Evolutionary conservation across 1,284 basidiomycete species (phyloP).

Genomic region (Cutaneotrichosporon dermatis): DNA sequence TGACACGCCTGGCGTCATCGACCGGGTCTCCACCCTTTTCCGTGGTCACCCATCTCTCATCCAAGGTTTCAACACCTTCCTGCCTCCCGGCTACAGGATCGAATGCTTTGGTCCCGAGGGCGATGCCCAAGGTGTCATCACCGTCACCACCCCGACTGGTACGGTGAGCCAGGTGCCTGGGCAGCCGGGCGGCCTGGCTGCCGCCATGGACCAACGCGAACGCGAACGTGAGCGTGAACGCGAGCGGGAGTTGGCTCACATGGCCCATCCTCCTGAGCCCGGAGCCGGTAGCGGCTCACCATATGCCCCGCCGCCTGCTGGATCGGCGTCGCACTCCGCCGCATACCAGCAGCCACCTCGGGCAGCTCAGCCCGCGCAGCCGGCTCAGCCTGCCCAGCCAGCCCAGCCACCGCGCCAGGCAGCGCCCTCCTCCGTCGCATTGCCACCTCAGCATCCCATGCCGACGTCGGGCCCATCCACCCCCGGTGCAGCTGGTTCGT

Average conservation of each 20-base stretch:
- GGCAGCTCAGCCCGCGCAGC: slow-evolving; percentile 7
- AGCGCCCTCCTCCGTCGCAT: slow-evolving; percentile 30
- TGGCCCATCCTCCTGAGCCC: slow-evolving; percentile 1
- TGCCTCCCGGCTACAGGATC: slow-evolving; percentile 94
- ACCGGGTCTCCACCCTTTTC: slow-evolving; percentile 92
- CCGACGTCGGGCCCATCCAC: slow-evolving; percentile 32
- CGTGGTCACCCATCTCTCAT: slow-evolving; percentile 90
- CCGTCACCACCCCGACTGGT: slow-evolving; percentile 88
- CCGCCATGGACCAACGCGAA: slow-evolving; percentile 35
- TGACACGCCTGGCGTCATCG: slow-evolving; percentile 97
- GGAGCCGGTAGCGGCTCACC: slow-evolving; percentile 5
- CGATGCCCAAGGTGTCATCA: slow-evolving; percentile 76
- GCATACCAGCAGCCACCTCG: background rate
- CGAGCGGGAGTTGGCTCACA: slow-evolving; percentile 1
- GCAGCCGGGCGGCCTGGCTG: slow-evolving; percentile 36
- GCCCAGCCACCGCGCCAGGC: slow-evolving; percentile 23
- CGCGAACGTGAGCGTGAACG: slow-evolving; percentile 23
- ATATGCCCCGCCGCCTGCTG: slow-evolving; percentile 7
- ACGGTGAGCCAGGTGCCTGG: slow-evolving; percentile 61
- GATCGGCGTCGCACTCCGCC: slow-evolving; percentile 12
- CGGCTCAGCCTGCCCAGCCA: slow-evolving; percentile 34
- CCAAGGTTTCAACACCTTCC: slow-evolving; percentile 98
- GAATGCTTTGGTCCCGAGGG: slow-evolving; percentile 58
- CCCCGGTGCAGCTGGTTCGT: slow-evolving; percentile 32
- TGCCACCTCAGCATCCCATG: slow-evolving; percentile 33